Percentiles rank a stretch among this genome's conserved stretches.
phyloP scores from a whole-genome alignment of 257 asterid species.

The Vinca minor region DNA sequence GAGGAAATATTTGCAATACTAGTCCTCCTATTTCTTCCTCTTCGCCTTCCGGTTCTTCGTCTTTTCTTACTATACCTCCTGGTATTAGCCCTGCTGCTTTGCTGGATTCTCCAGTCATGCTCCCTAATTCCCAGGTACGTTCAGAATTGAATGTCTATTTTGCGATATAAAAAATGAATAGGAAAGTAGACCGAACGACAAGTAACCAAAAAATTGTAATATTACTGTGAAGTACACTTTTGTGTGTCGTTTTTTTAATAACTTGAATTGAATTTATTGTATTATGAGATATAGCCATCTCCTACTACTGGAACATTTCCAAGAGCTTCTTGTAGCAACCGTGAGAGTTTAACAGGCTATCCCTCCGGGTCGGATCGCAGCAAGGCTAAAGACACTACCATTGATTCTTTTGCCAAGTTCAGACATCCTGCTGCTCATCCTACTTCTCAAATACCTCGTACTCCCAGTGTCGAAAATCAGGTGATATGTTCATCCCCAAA shows the following conservation, averaged over 20 bases:
- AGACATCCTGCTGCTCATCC: conserved; percentile 11
- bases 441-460: not conserved
- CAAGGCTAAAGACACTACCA: conserved; percentile 5
- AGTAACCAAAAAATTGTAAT: no score
- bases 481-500: conserved; percentile 5
- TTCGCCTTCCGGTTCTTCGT: conserved; percentile 18
- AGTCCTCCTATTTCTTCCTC: not conserved
- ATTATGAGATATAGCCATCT: conserved; percentile 35
- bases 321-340: conserved; percentile 19
- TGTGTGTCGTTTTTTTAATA: no score
- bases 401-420: conserved; percentile 14
- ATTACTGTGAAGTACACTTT: no score
- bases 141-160: no score
- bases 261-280: not conserved
- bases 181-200: no score
- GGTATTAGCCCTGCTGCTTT: conserved; percentile 65
- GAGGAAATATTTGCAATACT: no score
- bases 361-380: conserved; percentile 12
- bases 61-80: conserved; percentile 49
- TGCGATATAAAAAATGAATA: no score
- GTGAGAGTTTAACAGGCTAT: no score
- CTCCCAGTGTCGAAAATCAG: conserved; percentile 12
- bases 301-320: conserved; percentile 69
- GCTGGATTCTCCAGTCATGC: conserved; percentile 66
- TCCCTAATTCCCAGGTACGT: conserved; percentile 45